These are phyloP conservation scores for Closterium sp. DNA, from an alignment of 139 green algal genomes.

Conservation along the genomic window DNA sequence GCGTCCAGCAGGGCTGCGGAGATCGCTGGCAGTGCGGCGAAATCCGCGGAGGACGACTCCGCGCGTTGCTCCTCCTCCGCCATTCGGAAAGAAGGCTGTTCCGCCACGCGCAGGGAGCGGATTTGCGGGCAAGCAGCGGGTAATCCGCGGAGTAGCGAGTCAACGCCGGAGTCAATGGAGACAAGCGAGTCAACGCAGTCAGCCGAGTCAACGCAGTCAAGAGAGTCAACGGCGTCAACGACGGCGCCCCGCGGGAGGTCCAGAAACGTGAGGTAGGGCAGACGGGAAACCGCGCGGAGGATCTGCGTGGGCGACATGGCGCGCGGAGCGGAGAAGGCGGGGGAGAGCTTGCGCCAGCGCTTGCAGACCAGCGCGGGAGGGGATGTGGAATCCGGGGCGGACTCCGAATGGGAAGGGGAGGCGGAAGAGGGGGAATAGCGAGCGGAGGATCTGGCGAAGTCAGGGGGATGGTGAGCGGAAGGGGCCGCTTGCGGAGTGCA, in stretches of 20 bases:
- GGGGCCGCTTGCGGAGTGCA: neutral
- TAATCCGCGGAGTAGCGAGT: neutral
- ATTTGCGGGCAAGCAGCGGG: neutral
- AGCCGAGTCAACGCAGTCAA: too few species aligned
- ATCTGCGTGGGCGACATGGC: neutral
- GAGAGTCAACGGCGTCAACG: neutral
- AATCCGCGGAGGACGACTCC: neutral
- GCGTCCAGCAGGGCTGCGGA: neutral
- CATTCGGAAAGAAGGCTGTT: neutral
- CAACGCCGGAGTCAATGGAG: too few species aligned
- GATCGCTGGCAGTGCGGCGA: neutral
- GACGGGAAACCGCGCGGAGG: neutral
- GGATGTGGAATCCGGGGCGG: neutral
- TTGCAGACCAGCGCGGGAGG: neutral
- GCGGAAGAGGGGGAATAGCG: neutral
- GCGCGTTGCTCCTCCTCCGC: neutral
- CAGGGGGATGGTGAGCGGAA: neutral
- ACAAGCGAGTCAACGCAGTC: too few species aligned
- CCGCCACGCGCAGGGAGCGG: neutral
- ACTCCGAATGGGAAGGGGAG: neutral
- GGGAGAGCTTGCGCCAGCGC: neutral
- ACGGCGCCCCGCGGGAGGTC: neutral
- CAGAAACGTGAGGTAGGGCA: neutral
- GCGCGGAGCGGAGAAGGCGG: neutral
- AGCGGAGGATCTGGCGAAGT: neutral